Evolutionary conservation across 192 early-diverging fungal species (phyloP), one percentile per base, ranked within the genome.

Genomic region (Backusella sp.): DNA sequence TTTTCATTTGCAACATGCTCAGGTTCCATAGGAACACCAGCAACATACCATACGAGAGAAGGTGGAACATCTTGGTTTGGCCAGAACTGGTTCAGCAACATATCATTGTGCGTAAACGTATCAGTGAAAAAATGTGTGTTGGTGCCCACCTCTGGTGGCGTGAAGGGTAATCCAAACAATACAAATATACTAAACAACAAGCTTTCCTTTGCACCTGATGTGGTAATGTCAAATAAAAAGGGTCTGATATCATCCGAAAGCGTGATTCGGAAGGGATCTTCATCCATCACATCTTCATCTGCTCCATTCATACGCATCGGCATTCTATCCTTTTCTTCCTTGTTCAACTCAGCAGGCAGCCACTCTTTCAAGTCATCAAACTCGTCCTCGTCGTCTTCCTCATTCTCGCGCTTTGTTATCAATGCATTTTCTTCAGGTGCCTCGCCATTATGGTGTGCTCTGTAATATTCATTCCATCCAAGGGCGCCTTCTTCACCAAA

Each of bases 401-500:
- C 19, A 4, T 19, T 3, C 6, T 71, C 37, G 28, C 62, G 17
- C 0, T 46, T 62, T 19, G 15, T 65, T 8, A 4, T 53, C 44
- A 28, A 12, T 4, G n/a, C 14, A 19, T 4, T 9, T 35, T 49
- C 30, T 15, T 26, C 42, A n/a, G 35, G 34, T 21, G n/a, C 19
- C 14, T 62, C 39, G 11, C 79, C 84, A 19, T 76, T 76, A 42
- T 85, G 79, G 37, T 82, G 83, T 17, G 78, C 69, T 32, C 68
- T 41, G 23, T 72, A 74, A 53, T 36, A 76, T 32, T 74, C 76
- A 39, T 72, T 41, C 88, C 88, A 89, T 21, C 88, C 88, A 44
- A 79, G 81, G 0, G 88, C 88, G 44, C 83, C 84, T 66, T 84
- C 77, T 69, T 90, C 88, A 6, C 87, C 88, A 74, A 90, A 87